Base-by-base conservation (phyloP, 257 asterid genomes). In the Jasminum sambac region DNA sequence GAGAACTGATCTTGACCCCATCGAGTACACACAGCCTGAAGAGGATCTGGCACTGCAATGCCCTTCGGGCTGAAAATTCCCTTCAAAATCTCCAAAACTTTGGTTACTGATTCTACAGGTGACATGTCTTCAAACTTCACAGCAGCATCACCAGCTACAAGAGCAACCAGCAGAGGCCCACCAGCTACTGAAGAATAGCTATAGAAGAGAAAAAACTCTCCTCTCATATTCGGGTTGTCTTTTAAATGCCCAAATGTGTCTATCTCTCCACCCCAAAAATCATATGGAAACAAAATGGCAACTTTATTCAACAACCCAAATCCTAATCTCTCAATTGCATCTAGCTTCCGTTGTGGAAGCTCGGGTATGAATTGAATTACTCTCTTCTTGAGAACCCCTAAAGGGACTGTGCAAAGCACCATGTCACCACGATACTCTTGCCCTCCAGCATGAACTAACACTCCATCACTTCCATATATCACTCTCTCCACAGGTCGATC, bases 191-290 rank as follows among this genome's bases (percentile, higher is more conserved):
- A 83, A 62, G 92, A 85, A 64, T 94, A 94, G 30, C 99, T 94
- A 52, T 94, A 94, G 39, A 94, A 94, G 60, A 94, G 83, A 68
- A 94, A 94, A 81, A 91, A 94, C 69, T 94, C 99, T 0, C 99
- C 98, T 74, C 99, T 91, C 86, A 88, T 91, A 61, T 77, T 80
- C 23, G 98, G 87, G 60, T 91, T 91, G 62, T 91, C 98, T 6
- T 89, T 91, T 77, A 94, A 78, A 83, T 94, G 99, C 59, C 99
- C 99, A 80, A 94, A 94, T 4, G 99, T 94, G 74, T 94, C 98
- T 48, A 94, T 89, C 77, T 94, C 99, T 64, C 96, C 99, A 67
- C 99, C 99, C 99, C 99, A 94, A 67, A 94, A 94, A 86, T 94
- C 99, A 59, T 88, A 91, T 0, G 99, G 98, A 80, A 94, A 94